Evolutionary conservation across 345 rosid genomes (phyloP).

Genomic region (Pistacia vera): DNA sequence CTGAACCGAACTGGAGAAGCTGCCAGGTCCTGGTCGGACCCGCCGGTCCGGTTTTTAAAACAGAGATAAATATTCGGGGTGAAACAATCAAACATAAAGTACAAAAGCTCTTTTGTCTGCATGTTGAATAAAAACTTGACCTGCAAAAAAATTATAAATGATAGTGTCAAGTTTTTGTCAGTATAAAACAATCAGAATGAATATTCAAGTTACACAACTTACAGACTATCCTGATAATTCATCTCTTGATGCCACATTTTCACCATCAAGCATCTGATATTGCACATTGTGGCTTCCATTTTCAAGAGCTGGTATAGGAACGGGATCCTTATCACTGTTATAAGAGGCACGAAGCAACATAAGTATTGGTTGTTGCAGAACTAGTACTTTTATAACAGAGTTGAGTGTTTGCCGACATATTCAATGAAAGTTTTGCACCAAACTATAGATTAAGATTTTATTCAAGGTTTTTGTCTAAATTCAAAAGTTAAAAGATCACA

Average conservation of each 20-base stretch:
- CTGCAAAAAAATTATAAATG: background rate
- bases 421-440: too few relatives aligned
- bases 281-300: slow-evolving; percentile 10
- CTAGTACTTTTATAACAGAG: too few relatives aligned
- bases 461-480: too few relatives aligned
- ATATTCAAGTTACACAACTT: background rate
- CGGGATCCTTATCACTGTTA: slow-evolving; percentile 32
- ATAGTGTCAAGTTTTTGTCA: background rate
- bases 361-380: background rate
- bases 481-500: too few relatives aligned
- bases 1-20: too few relatives aligned
- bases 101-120: background rate
- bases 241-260: slow-evolving; percentile 13
- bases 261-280: slow-evolving; percentile 32
- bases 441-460: too few relatives aligned
- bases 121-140: background rate
- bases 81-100: background rate
- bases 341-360: too few relatives aligned
- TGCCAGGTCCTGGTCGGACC: too few relatives aligned
- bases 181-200: background rate
- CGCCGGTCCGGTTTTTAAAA: too few relatives aligned
- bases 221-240: background rate
- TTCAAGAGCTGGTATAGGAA: slow-evolving; percentile 6
- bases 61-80: too few relatives aligned
- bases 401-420: too few relatives aligned